A percentile compares a stretch with the other conserved stretches of the same genome.
These are phyloP conservation scores for Gamsiella multidivaricata DNA, from an alignment of 192 early-diverging fungal species.

Conservation along the genomic window DNA sequence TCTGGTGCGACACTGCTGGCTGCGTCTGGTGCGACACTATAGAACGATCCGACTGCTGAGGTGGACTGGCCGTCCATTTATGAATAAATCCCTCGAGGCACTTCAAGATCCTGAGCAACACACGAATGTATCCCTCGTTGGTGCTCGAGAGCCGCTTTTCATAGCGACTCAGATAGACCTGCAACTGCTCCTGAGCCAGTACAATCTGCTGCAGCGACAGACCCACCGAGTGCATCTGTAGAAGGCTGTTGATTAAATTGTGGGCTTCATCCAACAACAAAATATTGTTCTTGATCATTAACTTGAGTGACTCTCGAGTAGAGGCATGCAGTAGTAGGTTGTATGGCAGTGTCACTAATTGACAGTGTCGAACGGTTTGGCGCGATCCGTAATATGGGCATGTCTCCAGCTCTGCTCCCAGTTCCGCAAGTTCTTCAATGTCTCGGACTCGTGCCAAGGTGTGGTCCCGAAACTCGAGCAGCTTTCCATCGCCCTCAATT, in stretches of 20 bases:
- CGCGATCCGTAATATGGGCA: conserved; percentile 92
- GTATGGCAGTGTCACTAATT: conserved; percentile 91
- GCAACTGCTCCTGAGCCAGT: conserved; percentile 65
- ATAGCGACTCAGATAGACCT: conserved; percentile 77
- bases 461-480: conserved; percentile 70
- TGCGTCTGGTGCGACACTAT: background rate
- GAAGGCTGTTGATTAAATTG: conserved; percentile 80
- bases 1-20: conserved; percentile 2
- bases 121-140: conserved; percentile 82
- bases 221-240: conserved; percentile 72
- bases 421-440: conserved; percentile 85
- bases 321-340: conserved; percentile 81
- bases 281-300: conserved; percentile 73
- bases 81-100: conserved; percentile 51
- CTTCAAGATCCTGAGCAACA: conserved; percentile 73
- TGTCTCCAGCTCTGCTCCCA: conserved; percentile 65
- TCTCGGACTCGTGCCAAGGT: conserved; percentile 65
- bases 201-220: conserved; percentile 64
- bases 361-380: conserved; percentile 60
- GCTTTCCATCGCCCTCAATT: conserved; percentile 55
- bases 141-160: conserved; percentile 71
- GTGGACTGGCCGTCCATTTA: conserved; percentile 9
- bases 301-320: conserved; percentile 79
- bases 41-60: background rate
- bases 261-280: conserved; percentile 90